A percentile compares a stretch with the other conserved stretches of the same genome.
Evolutionary conservation across 768 basidiomycete species (phyloP).

Genomic region (Lanmaoa rubissima): DNA sequence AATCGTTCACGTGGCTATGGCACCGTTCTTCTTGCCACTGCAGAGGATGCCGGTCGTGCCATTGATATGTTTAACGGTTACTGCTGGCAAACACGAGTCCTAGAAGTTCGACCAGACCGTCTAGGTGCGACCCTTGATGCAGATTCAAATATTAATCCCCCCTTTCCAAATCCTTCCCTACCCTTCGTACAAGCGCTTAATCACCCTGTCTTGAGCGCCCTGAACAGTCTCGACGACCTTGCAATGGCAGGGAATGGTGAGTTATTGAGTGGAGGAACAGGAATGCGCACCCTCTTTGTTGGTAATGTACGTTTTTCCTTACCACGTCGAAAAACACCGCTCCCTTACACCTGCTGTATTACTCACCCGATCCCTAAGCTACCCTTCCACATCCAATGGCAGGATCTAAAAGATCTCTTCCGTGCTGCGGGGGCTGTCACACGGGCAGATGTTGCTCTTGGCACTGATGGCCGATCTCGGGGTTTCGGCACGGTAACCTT

Average conservation of each 20-base stretch:
- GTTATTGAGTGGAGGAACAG: constrained; percentile 28
- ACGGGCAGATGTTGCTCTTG: constrained; percentile 87
- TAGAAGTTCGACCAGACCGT: constrained; percentile 90
- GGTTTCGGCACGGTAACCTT: constrained; percentile 94
- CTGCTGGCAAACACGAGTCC: constrained; percentile 90
- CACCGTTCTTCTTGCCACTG: constrained; percentile 90
- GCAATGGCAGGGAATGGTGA: constrained; percentile 19
- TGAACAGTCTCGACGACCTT: constrained; percentile 21
- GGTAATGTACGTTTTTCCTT: constrained; percentile 67
- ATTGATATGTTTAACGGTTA: constrained; percentile 97
- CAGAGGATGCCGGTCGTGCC: constrained; percentile 91
- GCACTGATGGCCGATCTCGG: constrained; percentile 82
- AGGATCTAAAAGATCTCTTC: constrained; percentile 96
- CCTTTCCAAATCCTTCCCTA: constrained; percentile 13
- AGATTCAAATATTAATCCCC: constrained; percentile 18
- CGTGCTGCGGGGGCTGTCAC: constrained; percentile 87
- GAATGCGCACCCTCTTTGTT: constrained; percentile 70
- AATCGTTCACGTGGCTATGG: constrained; percentile 94
- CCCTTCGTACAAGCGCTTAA: constrained; percentile 20
- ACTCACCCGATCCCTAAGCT: constrained; percentile 48
- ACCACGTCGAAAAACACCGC: constrained; percentile 5
- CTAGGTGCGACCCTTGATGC: constrained; percentile 38
- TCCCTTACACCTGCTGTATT: constrained; percentile 7
- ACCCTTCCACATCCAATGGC: constrained; percentile 95
- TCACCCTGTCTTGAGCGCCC: constrained; percentile 10